phyloP scores from a whole-genome alignment of 2,329 filamentous ascomycete genomes.

The Lecanicillium sp. region DNA sequence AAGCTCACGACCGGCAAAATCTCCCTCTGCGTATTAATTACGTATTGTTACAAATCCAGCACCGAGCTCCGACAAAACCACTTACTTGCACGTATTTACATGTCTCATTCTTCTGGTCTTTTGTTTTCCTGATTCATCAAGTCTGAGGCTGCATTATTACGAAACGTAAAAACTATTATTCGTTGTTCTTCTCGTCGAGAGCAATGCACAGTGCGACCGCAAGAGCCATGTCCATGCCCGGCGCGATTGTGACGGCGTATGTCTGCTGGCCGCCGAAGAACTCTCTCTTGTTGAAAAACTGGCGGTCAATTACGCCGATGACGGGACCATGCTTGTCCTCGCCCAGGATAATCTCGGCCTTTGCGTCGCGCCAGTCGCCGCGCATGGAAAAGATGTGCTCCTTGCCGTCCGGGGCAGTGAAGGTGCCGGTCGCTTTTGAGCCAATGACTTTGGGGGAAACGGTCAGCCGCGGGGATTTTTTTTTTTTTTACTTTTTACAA shows the following conservation, averaged over 20 bases:
- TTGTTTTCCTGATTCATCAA: no score
- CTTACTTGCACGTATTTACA: no score
- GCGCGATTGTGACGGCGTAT: constrained; percentile 57
- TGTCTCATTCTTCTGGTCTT: no score
- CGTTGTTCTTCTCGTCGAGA: constrained; percentile 57
- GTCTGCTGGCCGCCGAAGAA: constrained; percentile 57
- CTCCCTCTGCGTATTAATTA: no score
- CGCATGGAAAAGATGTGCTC: constrained; percentile 48
- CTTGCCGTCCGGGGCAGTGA: constrained; percentile 42
- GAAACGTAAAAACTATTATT: constrained; percentile 13
- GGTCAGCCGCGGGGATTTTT: neutral
- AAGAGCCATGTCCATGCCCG: constrained; percentile 59
- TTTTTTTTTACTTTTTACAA: no score
- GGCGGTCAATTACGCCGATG: constrained; percentile 54
- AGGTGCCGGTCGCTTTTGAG: constrained; percentile 51
- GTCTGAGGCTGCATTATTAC: no score
- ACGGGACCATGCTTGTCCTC: constrained; percentile 42
- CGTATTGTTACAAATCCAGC: no score
- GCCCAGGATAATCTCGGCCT: constrained; percentile 46
- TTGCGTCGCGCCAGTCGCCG: constrained; percentile 54
- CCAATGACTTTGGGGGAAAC: constrained; percentile 36
- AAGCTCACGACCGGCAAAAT: no score
- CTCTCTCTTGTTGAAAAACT: constrained; percentile 51
- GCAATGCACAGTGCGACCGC: constrained; percentile 62
- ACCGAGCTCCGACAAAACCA: no score